A percentile compares a stretch with the other conserved stretches of the same genome.
Conservation (phyloP, 805 yeast genomes). For the Candida anglica region DNA sequence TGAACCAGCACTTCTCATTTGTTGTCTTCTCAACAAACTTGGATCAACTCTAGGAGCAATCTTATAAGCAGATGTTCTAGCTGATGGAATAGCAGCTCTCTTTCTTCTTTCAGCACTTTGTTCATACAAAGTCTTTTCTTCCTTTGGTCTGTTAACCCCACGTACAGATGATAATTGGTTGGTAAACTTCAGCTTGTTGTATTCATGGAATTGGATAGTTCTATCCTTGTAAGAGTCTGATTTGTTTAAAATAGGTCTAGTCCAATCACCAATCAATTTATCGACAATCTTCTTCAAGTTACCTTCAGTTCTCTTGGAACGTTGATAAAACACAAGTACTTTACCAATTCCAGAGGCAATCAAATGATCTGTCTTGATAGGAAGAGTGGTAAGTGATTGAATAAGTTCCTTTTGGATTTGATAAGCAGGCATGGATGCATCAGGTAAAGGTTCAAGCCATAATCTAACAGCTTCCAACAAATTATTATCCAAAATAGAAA, state of each 20-base stretch:
- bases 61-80: slow-evolving; percentile 81
- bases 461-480: slow-evolving; percentile 87
- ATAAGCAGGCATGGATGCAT: slow-evolving; percentile 95
- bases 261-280: slow-evolving; percentile 92
- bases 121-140: slow-evolving; percentile 67
- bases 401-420: slow-evolving; percentile 90
- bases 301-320: slow-evolving; percentile 85
- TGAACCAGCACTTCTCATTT: slow-evolving; percentile 39
- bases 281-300: slow-evolving; percentile 85
- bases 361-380: slow-evolving; percentile 92
- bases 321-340: slow-evolving; percentile 88
- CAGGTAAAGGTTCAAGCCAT: slow-evolving; percentile 98
- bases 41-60: slow-evolving; percentile 81
- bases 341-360: slow-evolving; percentile 94
- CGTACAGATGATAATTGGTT: slow-evolving; percentile 36
- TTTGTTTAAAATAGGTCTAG: slow-evolving; percentile 94
- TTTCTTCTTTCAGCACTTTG: slow-evolving; percentile 88
- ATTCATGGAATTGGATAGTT: slow-evolving; percentile 63
- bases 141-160: slow-evolving; percentile 23
- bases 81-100: slow-evolving; percentile 95
- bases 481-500: slow-evolving; percentile 90
- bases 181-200: slow-evolving; percentile 55
- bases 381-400: slow-evolving; percentile 67
- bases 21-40: slow-evolving; percentile 40
- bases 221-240: slow-evolving; percentile 92